Percentiles rank a stretch among this genome's conserved stretches.
phyloP scores from a whole-genome alignment of 371 early-diverging fungal genomes.

The Rhizomucor miehei region DNA sequence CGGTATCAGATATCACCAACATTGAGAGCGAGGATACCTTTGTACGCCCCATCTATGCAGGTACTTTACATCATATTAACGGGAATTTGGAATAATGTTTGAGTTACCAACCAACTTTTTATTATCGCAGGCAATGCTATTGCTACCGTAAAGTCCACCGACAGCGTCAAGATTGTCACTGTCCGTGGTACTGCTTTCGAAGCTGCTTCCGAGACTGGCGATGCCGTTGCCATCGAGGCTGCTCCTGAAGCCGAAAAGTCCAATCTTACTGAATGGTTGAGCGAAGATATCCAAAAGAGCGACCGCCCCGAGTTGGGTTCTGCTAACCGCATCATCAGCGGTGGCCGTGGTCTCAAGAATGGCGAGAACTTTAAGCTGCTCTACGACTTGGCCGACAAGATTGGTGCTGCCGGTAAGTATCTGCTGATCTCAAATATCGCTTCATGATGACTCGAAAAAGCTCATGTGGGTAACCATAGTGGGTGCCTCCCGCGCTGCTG shows the following conservation, averaged over 20 bases:
- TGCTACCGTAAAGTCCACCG: constrained; percentile 90
- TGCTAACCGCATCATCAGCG: constrained; percentile 90
- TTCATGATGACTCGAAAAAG: too few relatives aligned
- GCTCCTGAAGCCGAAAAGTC: constrained; percentile 64
- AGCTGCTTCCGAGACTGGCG: constrained; percentile 56
- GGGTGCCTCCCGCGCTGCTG: constrained; percentile 97
- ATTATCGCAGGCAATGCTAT: constrained; percentile 71
- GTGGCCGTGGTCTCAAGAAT: constrained; percentile 97
- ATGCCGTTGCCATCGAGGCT: constrained; percentile 59
- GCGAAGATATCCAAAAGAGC: constrained; percentile 89
- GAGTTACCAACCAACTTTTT: too few relatives aligned
- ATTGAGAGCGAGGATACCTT: constrained; percentile 85
- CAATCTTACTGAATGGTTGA: constrained; percentile 75
- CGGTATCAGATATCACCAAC: constrained; percentile 85
- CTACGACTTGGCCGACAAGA: constrained; percentile 91
- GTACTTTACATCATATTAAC: too few relatives aligned
- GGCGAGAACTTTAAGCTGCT: constrained; percentile 94
- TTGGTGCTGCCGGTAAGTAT: constrained; percentile 86
- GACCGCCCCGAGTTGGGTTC: constrained; percentile 93
- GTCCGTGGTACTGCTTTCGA: constrained; percentile 93
- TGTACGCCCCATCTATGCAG: constrained; percentile 97
- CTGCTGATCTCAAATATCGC: too few relatives aligned
- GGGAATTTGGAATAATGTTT: too few relatives aligned
- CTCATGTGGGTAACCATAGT: constrained; percentile 58
- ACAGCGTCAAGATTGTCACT: constrained; percentile 85